Evolutionary conservation across 2,329 filamentous ascomycete species (phyloP).

Genomic region (Calonectria hongkongensis): DNA sequence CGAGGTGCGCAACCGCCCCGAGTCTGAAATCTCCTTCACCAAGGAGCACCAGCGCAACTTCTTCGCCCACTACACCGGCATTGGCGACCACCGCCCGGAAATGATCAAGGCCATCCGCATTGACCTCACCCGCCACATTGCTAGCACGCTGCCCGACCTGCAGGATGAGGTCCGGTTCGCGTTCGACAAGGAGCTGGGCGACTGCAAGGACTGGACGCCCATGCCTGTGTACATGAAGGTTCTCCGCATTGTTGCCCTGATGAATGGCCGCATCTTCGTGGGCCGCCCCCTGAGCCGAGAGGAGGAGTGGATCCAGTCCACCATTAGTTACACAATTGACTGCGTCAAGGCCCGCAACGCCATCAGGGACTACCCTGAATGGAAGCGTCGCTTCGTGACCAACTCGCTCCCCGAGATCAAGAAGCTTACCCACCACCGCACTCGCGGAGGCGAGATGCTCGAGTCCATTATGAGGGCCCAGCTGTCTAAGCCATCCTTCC

Average conservation of each 20-base stretch:
- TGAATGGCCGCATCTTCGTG: conserved; percentile 39
- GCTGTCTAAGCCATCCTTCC: conserved; percentile 32
- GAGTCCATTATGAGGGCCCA: conserved; percentile 35
- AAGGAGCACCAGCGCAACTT: conserved; percentile 40
- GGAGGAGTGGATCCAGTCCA: conserved; percentile 38
- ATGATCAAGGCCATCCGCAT: conserved; percentile 42
- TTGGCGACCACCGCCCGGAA: conserved; percentile 36
- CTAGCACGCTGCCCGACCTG: conserved; percentile 34
- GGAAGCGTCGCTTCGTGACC: conserved; percentile 35
- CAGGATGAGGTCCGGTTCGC: conserved; percentile 36
- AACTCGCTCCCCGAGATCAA: conserved; percentile 32
- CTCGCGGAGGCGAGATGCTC: conserved; percentile 34
- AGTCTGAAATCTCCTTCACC: conserved; percentile 31
- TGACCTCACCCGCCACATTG: conserved; percentile 38
- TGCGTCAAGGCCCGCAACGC: conserved; percentile 38
- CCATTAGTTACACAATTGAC: conserved; percentile 38
- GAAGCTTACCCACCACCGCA: conserved; percentile 34
- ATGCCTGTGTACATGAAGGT: conserved; percentile 34
- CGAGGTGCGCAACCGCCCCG: conserved; percentile 36
- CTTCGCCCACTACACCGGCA: conserved; percentile 35
- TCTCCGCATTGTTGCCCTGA: conserved; percentile 36
- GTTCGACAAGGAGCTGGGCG: conserved; percentile 38
- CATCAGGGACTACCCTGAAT: conserved; percentile 33
- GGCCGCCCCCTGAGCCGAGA: conserved; percentile 37
- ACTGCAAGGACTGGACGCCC: conserved; percentile 37